Base-by-base conservation (phyloP, 345 rosid species). In the Salix purpurea region DNA sequence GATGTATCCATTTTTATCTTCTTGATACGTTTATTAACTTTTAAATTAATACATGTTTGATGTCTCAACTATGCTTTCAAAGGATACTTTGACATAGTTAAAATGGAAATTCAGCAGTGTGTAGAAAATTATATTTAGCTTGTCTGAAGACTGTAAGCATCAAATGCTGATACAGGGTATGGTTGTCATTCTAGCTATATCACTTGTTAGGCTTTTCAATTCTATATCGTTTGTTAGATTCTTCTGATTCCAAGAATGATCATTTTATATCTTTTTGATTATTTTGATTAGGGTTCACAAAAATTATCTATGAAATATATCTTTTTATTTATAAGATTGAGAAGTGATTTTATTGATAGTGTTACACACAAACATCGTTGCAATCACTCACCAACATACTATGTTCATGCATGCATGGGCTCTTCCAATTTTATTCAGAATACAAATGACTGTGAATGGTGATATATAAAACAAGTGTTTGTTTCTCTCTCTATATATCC, bases 1-100 rank as follows among this genome's bases (percentile, higher is more conserved):
- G 81, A 74, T 56, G 54, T 76, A 78, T 65, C 72, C 46, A 64
- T 9, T 74, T 72, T 79, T 70, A 65, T 80, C 76, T 83, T 58
- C 67, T 19, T 52, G 72, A 72, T 83, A 67, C 73, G 68, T 54
- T 67, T 87, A 85, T 39, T 81, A 81, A 78, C 72, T 67, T 76
- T 39, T 28, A 67, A 46, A 48, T 14, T 71, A 69, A 48, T 1
- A 54, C 67, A 56, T 72, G 67, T 72, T 11, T 78, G 58, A 23
- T 58, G 21, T 65, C 18, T 42, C 13, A 71, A 3, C 34, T 32
- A 32, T 32, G 34, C 34, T 32, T 32, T 32, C 34, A 32, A 32
- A 32, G 34, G 34, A 32, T 32, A 32, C 34, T 32, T 32, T 32
- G 34, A 32, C 34, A 32, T 32, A 32, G 34, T 32, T 32, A 32